Percentiles rank a stretch among this genome's conserved stretches.
phyloP scores from a whole-genome alignment of 805 yeast species.

The Starmerella davenportii region DNA sequence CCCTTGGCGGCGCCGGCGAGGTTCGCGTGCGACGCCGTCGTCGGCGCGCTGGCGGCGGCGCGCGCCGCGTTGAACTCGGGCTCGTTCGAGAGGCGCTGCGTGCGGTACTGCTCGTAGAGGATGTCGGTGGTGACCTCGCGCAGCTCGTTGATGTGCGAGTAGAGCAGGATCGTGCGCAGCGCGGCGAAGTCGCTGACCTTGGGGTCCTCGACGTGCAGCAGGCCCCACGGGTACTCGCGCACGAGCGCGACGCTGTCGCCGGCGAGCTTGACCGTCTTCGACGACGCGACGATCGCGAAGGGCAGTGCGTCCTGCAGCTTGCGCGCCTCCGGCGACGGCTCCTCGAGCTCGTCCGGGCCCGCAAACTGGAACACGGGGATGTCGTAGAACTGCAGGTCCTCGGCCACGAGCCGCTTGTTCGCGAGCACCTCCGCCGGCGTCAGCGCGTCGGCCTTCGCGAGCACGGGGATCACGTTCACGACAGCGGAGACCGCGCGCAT shows the following conservation, averaged over 20 bases:
- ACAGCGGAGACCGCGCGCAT: conserved; percentile 62
- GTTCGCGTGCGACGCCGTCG: conserved; percentile 12
- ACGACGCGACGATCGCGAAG: conserved; percentile 42
- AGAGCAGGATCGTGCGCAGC: conserved; percentile 59
- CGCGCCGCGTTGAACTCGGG: conserved; percentile 14
- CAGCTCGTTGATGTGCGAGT: conserved; percentile 72
- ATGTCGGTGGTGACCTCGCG: conserved; percentile 78
- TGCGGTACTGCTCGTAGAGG: conserved; percentile 75
- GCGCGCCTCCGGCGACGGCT: conserved; percentile 21
- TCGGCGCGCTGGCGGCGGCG: conserved; percentile 13
- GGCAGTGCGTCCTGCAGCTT: conserved; percentile 42
- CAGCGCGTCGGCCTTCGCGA: conserved; percentile 72
- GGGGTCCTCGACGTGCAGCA: conserved; percentile 45
- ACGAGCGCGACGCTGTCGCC: conserved; percentile 27
- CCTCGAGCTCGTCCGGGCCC: conserved; percentile 41
- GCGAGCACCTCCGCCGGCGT: conserved; percentile 57
- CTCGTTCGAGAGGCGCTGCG: conserved; percentile 61
- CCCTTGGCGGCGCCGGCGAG: conserved; percentile 2
- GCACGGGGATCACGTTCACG: conserved; percentile 71
- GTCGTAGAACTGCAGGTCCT: conserved; percentile 51
- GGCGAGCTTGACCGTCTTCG: conserved; percentile 16
- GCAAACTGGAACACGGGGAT: conserved; percentile 55
- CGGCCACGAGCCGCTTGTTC: conserved; percentile 57
- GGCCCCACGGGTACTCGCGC: conserved; percentile 47
- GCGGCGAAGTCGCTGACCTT: conserved; percentile 64